Base-by-base conservation (phyloP, 305 asterid genomes). In the Ajuga reptans region DNA sequence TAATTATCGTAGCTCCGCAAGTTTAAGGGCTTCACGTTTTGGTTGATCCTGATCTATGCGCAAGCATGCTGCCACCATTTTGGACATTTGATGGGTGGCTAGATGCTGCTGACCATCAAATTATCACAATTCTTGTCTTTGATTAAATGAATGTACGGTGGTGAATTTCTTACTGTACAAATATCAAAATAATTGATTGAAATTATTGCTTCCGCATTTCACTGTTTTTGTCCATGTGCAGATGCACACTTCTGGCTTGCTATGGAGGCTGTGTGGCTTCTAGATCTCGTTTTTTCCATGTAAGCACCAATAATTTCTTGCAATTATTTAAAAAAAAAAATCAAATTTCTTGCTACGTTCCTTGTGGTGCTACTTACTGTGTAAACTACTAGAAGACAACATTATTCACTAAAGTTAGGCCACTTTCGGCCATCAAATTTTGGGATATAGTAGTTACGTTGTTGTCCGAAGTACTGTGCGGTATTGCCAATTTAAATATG, bases 191-290 rank as follows among this genome's bases (percentile, higher is more conserved):
- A 47, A 27, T 24, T 50, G 11, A 4, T 41, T 57, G 72, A 12
- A 43, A 36, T 33, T 57, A 31, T 24, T 17, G 14, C 16, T 17
- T 63, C 37, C 41, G 47, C 24, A 12, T 53, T 36, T 37, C 33
- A 56, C 27, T 54, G 53, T 68, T 31, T n/a, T 34, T 69, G 39
- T 70, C 60, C 71, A 43, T 49, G 37, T 54, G 65, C 73, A 75
- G 78, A 63, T 72, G 29, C 52, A 37, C 33, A 56, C 27, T 36
- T 66, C 49, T 45, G 9, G 60, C 60, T 59, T 34, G 62, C 18
- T 50, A 63, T 9, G 41, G 33, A 10, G 12, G 12, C 46, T 18
- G 52, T 42, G 66, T 16, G 53, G 43, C 36, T 55, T 57, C 76
- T 33, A 27, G 76, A 51, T 76, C 61, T n/a, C 29, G 10, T 16